phyloP scores from a whole-genome alignment of 2,329 filamentous ascomycete species.

The Raffaelea albimanens region DNA sequence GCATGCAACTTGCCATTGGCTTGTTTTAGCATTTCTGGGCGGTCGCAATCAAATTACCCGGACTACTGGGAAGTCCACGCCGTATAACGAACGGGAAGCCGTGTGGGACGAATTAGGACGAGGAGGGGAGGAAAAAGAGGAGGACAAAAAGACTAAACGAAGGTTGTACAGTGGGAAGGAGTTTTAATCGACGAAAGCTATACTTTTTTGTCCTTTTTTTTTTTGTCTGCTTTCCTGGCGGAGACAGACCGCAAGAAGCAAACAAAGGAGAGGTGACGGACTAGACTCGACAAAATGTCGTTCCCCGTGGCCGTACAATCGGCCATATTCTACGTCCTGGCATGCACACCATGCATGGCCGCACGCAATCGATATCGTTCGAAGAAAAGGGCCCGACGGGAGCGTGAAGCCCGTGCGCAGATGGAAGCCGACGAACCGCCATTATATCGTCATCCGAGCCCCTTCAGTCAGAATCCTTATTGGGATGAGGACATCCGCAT shows the following conservation, averaged over 20 bases:
- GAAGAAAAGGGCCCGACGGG: conserved; percentile 59
- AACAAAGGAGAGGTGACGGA: too few relatives aligned
- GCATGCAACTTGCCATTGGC: too few relatives aligned
- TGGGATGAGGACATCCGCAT: conserved; percentile 81
- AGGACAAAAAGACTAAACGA: conserved; percentile 26
- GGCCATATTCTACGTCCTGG: conserved; percentile 67
- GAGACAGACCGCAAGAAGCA: too few relatives aligned
- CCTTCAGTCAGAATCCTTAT: conserved; percentile 79
- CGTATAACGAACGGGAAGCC: neutral
- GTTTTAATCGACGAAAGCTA: too few relatives aligned
- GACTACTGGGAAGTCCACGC: conserved; percentile 5
- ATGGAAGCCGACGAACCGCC: conserved; percentile 61
- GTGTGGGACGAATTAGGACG: neutral
- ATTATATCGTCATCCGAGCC: conserved; percentile 68
- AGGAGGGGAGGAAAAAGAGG: conserved; percentile 34
- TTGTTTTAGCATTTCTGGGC: neutral
- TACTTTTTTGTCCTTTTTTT: too few relatives aligned
- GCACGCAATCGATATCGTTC: conserved; percentile 60
- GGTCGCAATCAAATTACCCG: conserved; percentile 7
- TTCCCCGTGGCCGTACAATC: conserved; percentile 59
- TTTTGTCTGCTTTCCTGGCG: too few relatives aligned
- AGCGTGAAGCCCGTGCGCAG: conserved; percentile 55
- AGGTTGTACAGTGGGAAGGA: conserved; percentile 1
- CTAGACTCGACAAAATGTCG: conserved; percentile 28
- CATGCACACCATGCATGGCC: conserved; percentile 70